Evolutionary conservation across 257 asterid species (phyloP).

Genomic region (Solanum virginianum): DNA sequence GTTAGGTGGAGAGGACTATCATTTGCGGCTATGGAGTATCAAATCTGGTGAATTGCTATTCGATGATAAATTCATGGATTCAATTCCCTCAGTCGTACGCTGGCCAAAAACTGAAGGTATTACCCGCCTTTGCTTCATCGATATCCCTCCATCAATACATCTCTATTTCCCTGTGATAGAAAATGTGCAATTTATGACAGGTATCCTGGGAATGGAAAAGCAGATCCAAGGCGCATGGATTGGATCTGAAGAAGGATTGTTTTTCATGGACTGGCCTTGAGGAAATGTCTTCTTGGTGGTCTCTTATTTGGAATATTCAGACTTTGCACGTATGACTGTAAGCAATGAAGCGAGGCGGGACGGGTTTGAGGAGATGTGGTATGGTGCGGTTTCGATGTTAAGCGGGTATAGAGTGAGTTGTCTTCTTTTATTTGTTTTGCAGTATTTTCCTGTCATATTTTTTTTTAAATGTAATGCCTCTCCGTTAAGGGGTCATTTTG

Average conservation of each 20-base stretch:
- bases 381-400: not conserved
- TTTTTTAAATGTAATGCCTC: not conserved
- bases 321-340: not conserved
- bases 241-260: slow-evolving; percentile 58
- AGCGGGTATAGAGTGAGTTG: not conserved
- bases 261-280: slow-evolving; percentile 54
- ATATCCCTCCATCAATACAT: not conserved
- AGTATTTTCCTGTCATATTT: not conserved
- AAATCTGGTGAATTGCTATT: slow-evolving; percentile 77
- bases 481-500: not conserved
- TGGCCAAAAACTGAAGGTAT: slow-evolving; percentile 57
- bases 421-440: not conserved
- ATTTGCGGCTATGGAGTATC: slow-evolving; percentile 71
- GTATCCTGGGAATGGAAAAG: not conserved
- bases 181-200: not conserved
- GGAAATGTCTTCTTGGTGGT: not conserved
- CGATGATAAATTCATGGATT: slow-evolving; percentile 37
- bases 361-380: too few relatives aligned
- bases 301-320: not conserved
- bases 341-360: not conserved
- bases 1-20: slow-evolving; percentile 87
- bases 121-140: not conserved
- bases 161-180: not conserved
- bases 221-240: slow-evolving; percentile 44
- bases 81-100: slow-evolving; percentile 61